Percentiles rank a stretch among this genome's conserved stretches.
Evolutionary conservation across 371 early-diverging fungal genomes (phyloP).

Genomic region (Encephalitozoon cuniculi): DNA sequence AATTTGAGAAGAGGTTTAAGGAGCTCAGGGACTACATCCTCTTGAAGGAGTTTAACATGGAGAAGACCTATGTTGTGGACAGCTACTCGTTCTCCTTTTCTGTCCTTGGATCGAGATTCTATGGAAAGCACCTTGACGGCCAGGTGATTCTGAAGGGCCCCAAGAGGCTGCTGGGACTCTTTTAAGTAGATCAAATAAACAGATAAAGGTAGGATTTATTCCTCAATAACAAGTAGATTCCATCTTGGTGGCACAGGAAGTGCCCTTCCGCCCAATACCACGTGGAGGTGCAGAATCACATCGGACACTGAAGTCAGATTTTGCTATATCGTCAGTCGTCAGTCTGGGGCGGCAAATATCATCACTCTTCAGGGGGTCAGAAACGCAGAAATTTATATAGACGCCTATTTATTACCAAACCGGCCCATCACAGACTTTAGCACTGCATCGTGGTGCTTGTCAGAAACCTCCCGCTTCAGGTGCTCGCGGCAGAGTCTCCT

Average conservation of each 20-base stretch:
- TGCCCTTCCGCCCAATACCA: neutral
- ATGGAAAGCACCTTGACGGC: neutral
- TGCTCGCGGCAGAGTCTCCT: neutral
- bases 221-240: neutral
- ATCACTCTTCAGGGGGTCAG: slow-evolving; percentile 30
- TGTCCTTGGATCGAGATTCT: neutral
- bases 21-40: neutral
- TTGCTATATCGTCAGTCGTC: slow-evolving; percentile 28
- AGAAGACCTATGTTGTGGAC: neutral
- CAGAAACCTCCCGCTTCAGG: neutral
- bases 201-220: neutral
- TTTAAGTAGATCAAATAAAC: neutral
- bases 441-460: neutral
- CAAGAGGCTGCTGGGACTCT: neutral
- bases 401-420: neutral
- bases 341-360: slow-evolving; percentile 41
- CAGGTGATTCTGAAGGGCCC: neutral
- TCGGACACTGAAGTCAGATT: slow-evolving; percentile 22
- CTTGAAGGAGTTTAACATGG: neutral
- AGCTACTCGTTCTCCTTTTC: neutral
- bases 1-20: neutral
- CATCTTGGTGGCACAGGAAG: neutral
- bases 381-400: slow-evolving; percentile 18
- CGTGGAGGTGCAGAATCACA: slow-evolving; percentile 4
- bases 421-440: neutral